Conservation (phyloP, 2,329 filamentous ascomycete species). For the Penicillium hordei region DNA sequence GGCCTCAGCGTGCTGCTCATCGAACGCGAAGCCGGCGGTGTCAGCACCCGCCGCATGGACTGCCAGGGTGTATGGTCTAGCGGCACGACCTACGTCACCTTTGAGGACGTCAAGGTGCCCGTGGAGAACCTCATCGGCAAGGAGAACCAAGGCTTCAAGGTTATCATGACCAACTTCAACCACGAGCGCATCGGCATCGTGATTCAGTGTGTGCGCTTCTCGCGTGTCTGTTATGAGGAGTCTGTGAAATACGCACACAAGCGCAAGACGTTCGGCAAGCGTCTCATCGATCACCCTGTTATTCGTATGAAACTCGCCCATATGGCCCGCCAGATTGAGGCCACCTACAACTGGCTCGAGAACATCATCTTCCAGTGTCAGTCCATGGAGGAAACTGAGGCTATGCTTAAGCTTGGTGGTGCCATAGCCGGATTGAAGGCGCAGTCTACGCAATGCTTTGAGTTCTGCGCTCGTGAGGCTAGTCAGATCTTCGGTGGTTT, state of each 20-base stretch:
- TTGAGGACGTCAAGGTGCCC: conserved; percentile 98
- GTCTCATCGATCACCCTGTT: conserved; percentile 92
- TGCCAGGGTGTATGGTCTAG: conserved; percentile 96
- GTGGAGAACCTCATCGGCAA: conserved; percentile 99
- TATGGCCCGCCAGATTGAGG: conserved; percentile 98
- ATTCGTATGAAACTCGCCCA: conserved; percentile 97
- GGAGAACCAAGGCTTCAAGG: conserved; percentile 95
- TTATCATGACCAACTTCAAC: conserved; percentile 99
- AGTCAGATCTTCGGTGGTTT: conserved; percentile 96
- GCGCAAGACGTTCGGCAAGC: conserved; percentile 93
- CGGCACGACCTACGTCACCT: conserved; percentile 95
- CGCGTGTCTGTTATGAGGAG: conserved; percentile 95
- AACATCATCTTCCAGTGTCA: conserved; percentile 90
- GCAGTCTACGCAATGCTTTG: conserved; percentile 89
- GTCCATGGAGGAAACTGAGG: conserved; percentile 90
- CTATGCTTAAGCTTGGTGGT: conserved; percentile 92
- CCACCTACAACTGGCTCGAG: conserved; percentile 95
- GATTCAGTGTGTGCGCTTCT: conserved; percentile 94
- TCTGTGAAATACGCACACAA: conserved; percentile 96
- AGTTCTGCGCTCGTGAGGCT: conserved; percentile 95
- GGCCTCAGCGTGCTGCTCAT: conserved; percentile 89
- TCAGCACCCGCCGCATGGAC: conserved; percentile 93
- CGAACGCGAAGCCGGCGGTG: conserved; percentile 78
- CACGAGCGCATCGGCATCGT: conserved; percentile 98
- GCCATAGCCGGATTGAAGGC: conserved; percentile 93